Percentiles rank a stretch among this genome's conserved stretches.
Evolutionary conservation across 352 stramenopile species (phyloP).

Genomic region (Peronosclerospora sorghi): DNA sequence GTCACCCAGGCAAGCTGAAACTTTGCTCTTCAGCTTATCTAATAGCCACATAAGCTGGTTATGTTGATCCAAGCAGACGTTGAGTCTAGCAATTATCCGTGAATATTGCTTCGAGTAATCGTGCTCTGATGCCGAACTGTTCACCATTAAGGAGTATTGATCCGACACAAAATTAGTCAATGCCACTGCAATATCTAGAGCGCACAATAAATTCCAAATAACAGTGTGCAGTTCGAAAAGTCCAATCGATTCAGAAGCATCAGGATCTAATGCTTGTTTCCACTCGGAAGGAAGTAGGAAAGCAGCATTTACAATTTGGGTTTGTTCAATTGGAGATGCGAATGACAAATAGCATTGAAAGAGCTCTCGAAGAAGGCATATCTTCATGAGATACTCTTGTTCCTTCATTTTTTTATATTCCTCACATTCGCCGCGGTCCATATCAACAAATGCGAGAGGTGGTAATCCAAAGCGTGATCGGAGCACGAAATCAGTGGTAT

Average conservation of each 20-base stretch:
- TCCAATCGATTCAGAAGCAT: conserved; percentile 5
- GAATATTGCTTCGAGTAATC: conserved; percentile 22
- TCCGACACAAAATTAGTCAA: conserved; percentile 22
- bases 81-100: conserved; percentile 20
- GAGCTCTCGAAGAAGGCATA: conserved; percentile 35
- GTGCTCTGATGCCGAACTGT: conserved; percentile 5
- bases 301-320: conserved; percentile 30
- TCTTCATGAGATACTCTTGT: conserved; percentile 28
- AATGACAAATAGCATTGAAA: conserved; percentile 39
- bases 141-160: conserved; percentile 9
- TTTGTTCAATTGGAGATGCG: conserved; percentile 13
- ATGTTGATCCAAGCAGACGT: conserved; percentile 34
- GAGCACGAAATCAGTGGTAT: conserved; percentile 29
- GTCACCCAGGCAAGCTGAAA: conserved; percentile 7
- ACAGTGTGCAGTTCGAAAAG: conserved; percentile 15
- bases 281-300: conserved; percentile 32
- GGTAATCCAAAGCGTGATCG: conserved; percentile 30
- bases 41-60: conserved; percentile 31
- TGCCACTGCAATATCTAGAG: conserved; percentile 31
- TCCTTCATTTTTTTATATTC: conserved; percentile 9
- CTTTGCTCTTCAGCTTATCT: conserved; percentile 18
- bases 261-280: conserved; percentile 2
- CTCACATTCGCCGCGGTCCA: conserved; percentile 6
- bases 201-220: conserved; percentile 46
- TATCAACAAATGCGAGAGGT: conserved; percentile 2